phyloP scores from a whole-genome alignment of 768 basidiomycete species.

The Thelephora aurantiotincta region DNA sequence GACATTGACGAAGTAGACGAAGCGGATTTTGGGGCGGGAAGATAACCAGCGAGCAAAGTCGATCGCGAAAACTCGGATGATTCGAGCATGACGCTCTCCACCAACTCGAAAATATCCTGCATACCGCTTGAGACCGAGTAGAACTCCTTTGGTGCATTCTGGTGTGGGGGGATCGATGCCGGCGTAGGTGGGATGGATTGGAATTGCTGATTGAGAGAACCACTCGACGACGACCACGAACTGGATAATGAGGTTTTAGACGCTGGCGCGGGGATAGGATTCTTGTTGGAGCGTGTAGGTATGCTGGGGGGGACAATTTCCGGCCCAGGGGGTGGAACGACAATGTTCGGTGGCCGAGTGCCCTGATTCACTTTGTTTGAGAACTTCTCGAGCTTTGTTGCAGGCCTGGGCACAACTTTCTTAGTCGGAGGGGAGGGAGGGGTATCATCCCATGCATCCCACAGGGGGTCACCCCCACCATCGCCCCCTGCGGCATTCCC shows the following conservation, averaged over 20 bases:
- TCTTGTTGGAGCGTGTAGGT: background rate
- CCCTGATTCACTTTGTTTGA: constrained; percentile 37
- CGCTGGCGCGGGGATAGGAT: constrained; percentile 8
- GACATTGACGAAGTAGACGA: constrained; percentile 11
- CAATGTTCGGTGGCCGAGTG: constrained; percentile 7
- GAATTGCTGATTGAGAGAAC: background rate
- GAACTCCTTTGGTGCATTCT: constrained; percentile 25
- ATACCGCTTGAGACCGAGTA: constrained; percentile 48
- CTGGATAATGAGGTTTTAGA: background rate
- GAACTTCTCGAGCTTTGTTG: constrained; percentile 43
- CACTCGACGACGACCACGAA: background rate
- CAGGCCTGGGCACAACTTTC: constrained; percentile 28
- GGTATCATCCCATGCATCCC: constrained; percentile 28
- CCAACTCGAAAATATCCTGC: constrained; percentile 36
- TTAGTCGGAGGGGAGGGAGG: constrained; percentile 12
- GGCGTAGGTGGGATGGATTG: background rate
- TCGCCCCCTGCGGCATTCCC: constrained; percentile 13
- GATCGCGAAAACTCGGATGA: constrained; percentile 48
- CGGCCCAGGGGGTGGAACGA: constrained; percentile 11
- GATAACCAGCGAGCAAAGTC: constrained; percentile 28
- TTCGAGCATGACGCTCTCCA: constrained; percentile 53
- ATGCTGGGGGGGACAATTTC: constrained; percentile 9
- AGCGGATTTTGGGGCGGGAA: background rate
- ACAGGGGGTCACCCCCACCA: constrained; percentile 43
- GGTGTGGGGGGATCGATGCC: constrained; percentile 3